Evolutionary conservation across 225 moss, liverwort and hornwort genomes (phyloP), one percentile per base, ranked within the genome.

Genomic region (Sphagnum tenellum): DNA sequence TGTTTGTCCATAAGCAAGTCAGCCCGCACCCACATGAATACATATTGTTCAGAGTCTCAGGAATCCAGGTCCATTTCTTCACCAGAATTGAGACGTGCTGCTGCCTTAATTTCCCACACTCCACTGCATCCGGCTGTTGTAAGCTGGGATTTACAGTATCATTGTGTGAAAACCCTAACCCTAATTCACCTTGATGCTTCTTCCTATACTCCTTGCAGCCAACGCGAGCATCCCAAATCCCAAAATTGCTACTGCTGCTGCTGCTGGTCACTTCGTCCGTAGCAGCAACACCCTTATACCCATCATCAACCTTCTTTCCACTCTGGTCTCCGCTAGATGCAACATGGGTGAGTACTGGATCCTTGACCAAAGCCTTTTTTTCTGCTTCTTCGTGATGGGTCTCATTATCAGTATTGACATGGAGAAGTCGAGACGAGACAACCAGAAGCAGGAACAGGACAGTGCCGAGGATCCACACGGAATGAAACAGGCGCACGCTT

Each of bases 1-100:
- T 80, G 63, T 77, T 90, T 29, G 77, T 77, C 90, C 90, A 85
- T 51, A 80, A 67, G 75, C 89, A 87, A 47, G 82, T 87, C 9
- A 90, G 69, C 12, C 82, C 82, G 67, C 90, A 87, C 12, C 71
- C 64, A 64, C 90, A 90, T 44, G 82, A 48, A 48, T 85, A 75
- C 2, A 87, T 66, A 65, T 79, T 87, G 70, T 87, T 79, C 10
- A 90, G 73, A 55, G 58, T 66, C 45, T 81, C 87, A 29, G 90
- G 82, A 61, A 87, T 73, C 90, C 87, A 90, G 3, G 69, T 70
- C 48, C 50, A 49, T 46, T 63, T 45, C 71, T 79, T 82, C 9
- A 90, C 85, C 54, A 84, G 74, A 10, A 90, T 79, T 5, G 82
- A 76, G 14, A 90, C 87, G 62, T 87, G 82, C 72, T 72, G 76